Evolutionary conservation across 2,329 filamentous ascomycete species (phyloP), one percentile per base, ranked within the genome.

Genomic region (Onygena corvina): DNA sequence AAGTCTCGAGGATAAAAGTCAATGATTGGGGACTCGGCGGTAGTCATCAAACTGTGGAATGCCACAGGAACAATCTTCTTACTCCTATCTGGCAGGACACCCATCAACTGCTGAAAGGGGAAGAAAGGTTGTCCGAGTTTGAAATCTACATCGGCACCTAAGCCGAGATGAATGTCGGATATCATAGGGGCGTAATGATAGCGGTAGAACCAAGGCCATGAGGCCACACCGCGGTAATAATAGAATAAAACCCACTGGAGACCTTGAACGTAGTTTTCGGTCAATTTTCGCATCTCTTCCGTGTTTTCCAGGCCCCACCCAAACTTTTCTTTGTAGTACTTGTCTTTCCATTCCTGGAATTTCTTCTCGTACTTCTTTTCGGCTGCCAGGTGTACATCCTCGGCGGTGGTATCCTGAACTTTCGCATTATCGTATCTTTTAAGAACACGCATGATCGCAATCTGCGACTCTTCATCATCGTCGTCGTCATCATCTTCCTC

Each of bases 121-220:
- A 80, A 81, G 75, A 98, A 98, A 0, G 92, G 92, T 64, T 94
- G 88, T 8, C 93, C 92, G 53, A 96, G 81, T 58, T 84, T 82
- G 74, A 98, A 98, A 60, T 94, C 81, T 62, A 95, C 79, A 64
- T 96, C 78, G 1, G 89, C 92, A 44, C 79, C 79, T 45, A 98
- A 71, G 20, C 92, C 92, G 65, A 85, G 89, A 63, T 83, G 83
- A 57, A 98, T 86, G 68, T 98, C 92, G 56, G 87, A 93, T 50
- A 95, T 98, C 79, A 96, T 87, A 1, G 92, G 92, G 7, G 93
- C 85, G 67, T 98, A 98, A 68, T 98, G 93, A 66, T 94, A 98
- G 53, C 76, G 75, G 67, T 95, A 98, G 69, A 86, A 98, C 92
- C 92, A 98, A 11, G 92, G 88, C 92, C 92, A 98, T 9, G 90